Conservation (phyloP, 331 rosid species). For the Malus hybrid region DNA sequence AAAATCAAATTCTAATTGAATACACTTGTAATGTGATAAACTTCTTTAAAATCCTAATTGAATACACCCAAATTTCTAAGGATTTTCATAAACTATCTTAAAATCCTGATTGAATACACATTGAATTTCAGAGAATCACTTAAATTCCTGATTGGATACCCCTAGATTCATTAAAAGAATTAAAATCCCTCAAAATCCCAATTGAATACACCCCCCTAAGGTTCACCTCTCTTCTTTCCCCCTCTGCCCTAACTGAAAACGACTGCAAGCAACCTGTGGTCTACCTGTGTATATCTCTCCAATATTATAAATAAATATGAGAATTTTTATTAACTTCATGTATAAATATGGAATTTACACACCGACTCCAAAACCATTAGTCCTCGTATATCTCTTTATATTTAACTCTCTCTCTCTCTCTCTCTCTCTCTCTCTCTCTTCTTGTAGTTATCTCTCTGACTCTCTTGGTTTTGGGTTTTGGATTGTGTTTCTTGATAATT, state of each 20-base stretch:
- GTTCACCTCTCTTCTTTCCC: conserved; percentile 2
- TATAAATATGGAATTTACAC: conserved; percentile 17
- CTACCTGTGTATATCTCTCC: conserved; percentile 24
- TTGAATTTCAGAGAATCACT: no score
- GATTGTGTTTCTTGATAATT: neutral
- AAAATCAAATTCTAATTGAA: no score
- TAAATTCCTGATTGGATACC: no score
- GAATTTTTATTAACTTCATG: neutral
- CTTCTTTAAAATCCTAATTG: no score
- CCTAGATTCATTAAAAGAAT: no score
- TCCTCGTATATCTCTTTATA: neutral
- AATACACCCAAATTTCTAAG: no score
- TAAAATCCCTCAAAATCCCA: no score
- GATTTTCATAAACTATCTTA: no score
- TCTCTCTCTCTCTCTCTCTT: neutral
- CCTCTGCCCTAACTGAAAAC: conserved; percentile 61
- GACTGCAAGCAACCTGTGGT: conserved; percentile 75
- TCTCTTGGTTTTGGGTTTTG: neutral
- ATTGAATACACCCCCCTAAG: no score
- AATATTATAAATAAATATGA: neutral
- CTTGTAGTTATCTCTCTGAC: neutral
- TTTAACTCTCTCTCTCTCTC: neutral
- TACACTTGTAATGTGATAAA: no score
- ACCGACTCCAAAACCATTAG: conserved; percentile 34
- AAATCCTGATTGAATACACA: no score